A percentile compares a stretch with the other conserved stretches of the same genome.
phyloP scores from a whole-genome alignment of 208 protist species.

The Crithidia bombi region DNA sequence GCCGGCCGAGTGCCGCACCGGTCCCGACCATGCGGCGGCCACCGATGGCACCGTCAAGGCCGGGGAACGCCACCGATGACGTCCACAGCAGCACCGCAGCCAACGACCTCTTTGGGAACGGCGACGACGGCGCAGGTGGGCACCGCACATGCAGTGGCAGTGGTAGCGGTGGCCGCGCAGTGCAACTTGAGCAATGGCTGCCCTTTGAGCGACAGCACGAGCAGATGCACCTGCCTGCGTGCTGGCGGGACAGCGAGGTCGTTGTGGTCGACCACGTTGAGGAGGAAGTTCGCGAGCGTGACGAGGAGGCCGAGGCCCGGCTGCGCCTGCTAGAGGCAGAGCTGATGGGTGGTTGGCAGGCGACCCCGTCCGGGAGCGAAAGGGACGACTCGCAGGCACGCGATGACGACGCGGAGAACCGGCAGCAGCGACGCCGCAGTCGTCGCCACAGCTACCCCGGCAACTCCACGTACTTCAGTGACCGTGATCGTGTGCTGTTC shows the following conservation, averaged over 20 bases:
- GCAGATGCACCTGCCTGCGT: conserved; percentile 35
- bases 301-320: conserved; percentile 14
- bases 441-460: conserved; percentile 17
- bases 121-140: neutral
- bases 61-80: neutral
- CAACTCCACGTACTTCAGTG: neutral
- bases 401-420: conserved; percentile 16
- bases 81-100: neutral
- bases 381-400: neutral
- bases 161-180: neutral
- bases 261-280: conserved; percentile 28
- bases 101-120: neutral
- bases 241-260: conserved; percentile 37
- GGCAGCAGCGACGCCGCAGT: neutral
- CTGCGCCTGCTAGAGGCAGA: conserved; percentile 32
- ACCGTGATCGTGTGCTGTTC: neutral
- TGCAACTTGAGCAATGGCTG: conserved; percentile 24
- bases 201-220: conserved; percentile 44
- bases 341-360: conserved; percentile 9
- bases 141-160: neutral
- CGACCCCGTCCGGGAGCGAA: conserved; percentile 5
- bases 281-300: conserved; percentile 11
- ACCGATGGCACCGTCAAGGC: conserved; percentile 24
- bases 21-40: conserved; percentile 36
- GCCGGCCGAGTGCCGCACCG: conserved; percentile 23